Evolutionary conservation across 2,329 filamentous ascomycete genomes (phyloP), one percentile per base, ranked within the genome.

Genomic region (Calonectria pseudoreteaudii): DNA sequence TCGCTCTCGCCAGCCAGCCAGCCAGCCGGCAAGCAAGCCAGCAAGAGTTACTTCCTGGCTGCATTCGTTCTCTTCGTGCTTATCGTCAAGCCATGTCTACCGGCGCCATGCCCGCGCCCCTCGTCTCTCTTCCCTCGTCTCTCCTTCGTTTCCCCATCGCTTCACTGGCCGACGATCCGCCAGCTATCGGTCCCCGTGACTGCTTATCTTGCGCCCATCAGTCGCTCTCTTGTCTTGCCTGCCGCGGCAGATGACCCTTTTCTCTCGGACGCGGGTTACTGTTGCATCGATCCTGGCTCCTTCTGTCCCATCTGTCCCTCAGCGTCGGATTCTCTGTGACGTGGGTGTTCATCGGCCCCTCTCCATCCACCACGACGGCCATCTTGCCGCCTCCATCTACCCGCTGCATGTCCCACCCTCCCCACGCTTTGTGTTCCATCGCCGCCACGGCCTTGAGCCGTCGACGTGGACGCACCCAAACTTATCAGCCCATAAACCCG

Each of bases 201-300:
- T 60, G 67, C 71, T 75, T 75, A 75, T 72, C 73, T 74, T 34
- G 49, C 41, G 60, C 47, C 38, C 68, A 31, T 30, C 65, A 10
- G 18, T 16, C 26, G 34, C 36, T 36, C 31, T 44, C 66, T 16
- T 38, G 38, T 38, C 34, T 68, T 73, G 71, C 71, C 71, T 73
- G 65, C 70, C 70, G 70, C 65, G 16, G 28, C 60, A 34, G 41
- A 8, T 49, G 30, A 65, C 60, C 41, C 28, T 53, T 23, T 65
- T 28, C 30, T 34, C 60, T 65, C 11, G 41, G 28, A 23, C 60
- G 60, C 60, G 60, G 60, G 56, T 26, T 30, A 26, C 52, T 28
- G 68, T 65, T 64, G 44, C 58, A 64, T 52, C 68, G 41, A 52
- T 11, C 47, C 41, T 53, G 14, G 26, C 50, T 23, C 18, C 23